A percentile compares a stretch with the other conserved stretches of the same genome.
Evolutionary conservation across 108 stramenopile species (phyloP).

Genomic region (Ochromonas danica): DNA sequence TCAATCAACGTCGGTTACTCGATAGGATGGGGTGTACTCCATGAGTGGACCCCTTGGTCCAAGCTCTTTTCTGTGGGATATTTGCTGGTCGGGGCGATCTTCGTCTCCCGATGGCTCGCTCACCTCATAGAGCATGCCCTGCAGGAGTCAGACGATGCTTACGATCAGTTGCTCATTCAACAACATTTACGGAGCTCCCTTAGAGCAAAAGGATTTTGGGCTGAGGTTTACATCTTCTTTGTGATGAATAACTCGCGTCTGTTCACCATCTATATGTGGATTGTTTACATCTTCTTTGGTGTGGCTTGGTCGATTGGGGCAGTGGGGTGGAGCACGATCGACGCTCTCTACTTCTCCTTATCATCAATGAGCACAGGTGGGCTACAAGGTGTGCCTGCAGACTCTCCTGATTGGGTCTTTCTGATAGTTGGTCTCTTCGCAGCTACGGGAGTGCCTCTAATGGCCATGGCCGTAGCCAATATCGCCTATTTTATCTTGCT

Average conservation of each 20-base stretch:
- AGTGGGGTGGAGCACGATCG: background rate
- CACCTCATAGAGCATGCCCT: background rate
- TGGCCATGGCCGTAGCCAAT: background rate
- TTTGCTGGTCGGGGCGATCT: background rate
- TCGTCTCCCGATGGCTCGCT: background rate
- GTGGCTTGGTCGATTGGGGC: background rate
- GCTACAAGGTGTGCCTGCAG: background rate
- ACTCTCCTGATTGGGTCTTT: slow-evolving; percentile 19
- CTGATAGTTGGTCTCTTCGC: background rate
- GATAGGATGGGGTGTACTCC: slow-evolving; percentile 10
- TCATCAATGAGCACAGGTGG: background rate
- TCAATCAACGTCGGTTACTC: slow-evolving; percentile 4
- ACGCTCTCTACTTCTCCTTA: background rate
- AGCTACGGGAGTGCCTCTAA: background rate
- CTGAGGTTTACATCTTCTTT: background rate
- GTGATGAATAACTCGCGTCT: background rate
- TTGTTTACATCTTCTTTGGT: slow-evolving; percentile 10
- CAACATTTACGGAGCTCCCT: background rate
- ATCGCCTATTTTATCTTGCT: background rate
- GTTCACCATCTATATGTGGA: background rate
- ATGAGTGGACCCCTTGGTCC: background rate
- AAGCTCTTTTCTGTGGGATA: background rate
- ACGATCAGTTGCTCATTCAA: background rate
- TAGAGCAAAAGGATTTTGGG: background rate
- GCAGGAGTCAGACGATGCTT: background rate